Conservation (phyloP, 176 grass and related monocot genomes). For the Poa pratensis region DNA sequence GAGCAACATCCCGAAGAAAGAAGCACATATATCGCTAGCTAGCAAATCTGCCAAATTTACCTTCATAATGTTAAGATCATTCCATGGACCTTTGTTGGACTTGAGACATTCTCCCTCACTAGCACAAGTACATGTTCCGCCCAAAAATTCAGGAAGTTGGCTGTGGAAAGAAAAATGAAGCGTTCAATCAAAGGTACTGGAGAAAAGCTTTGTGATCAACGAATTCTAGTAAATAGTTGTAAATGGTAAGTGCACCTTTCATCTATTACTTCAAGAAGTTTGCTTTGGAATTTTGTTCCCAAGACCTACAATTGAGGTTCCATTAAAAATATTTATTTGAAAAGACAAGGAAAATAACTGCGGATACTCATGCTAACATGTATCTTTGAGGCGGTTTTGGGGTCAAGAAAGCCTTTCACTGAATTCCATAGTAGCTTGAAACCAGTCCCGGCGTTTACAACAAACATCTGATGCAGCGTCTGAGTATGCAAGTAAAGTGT, state of each 20-base stretch:
- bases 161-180: conserved; percentile 50
- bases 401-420: conserved; percentile 96
- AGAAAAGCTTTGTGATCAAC: neutral
- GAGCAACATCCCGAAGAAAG: neutral
- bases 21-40: neutral
- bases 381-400: conserved; percentile 91
- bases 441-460: conserved; percentile 88
- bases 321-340: conserved; percentile 35
- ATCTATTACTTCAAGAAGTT: conserved; percentile 89
- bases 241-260: conserved; percentile 57
- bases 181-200: neutral
- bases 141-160: conserved; percentile 94
- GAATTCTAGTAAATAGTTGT: conserved; percentile 3
- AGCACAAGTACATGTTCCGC: conserved; percentile 78
- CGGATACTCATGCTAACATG: conserved; percentile 64
- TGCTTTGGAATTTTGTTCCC: conserved; percentile 90
- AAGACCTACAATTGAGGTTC: conserved; percentile 61
- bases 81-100: conserved; percentile 97
- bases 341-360: conserved; percentile 20
- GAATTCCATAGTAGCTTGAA: conserved; percentile 98
- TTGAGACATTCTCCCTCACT: conserved; percentile 76
- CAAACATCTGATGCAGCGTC: conserved; percentile 97
- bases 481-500: conserved; percentile 44
- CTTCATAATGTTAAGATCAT: conserved; percentile 82
- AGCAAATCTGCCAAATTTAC: conserved; percentile 45